Base-by-base conservation (phyloP, 2,329 filamentous ascomycete genomes). In the Thyridium curvatum region DNA sequence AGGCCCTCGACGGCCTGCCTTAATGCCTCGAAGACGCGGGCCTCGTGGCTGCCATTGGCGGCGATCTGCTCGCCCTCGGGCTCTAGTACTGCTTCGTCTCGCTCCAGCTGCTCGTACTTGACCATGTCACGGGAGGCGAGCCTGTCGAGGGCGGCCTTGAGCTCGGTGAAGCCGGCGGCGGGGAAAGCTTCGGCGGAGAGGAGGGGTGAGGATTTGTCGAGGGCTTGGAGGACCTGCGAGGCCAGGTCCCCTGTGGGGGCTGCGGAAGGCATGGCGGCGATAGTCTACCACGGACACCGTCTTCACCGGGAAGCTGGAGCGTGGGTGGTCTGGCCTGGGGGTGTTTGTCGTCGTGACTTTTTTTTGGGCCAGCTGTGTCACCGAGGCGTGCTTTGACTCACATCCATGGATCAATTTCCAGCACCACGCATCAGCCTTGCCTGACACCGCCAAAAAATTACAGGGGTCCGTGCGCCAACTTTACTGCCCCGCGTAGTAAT, bases 101-200 rank as follows among this genome's bases (percentile, higher is more conserved):
- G 72, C 50, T 96, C 89, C 44, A 88, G 74, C 34, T 86, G 84
- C 52, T 94, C 80, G 64, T 95, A 96, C 48, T 75, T 71, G 46
- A 97, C 72, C 88, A 96, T 96, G 37, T 81, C 82, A 52, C 91
- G 79, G 42, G 87, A 93, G 21, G 73, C 75, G 38, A 98, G 76
- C 50, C 89, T 79, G 66, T 97, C 93, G 47, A 97, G 74, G 21
- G 88, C 86, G 46, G 86, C 84, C 69, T 96, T 97, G 56, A 96
- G 68, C 43, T 79, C 75, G 44, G 74, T 69, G 53, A 82, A 84
- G 54, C 78, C 70, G 52, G 71, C 65, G 50, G 73, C 60, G 49
- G 85, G 79, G 67, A 90, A 90, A 54, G 73, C 72, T 53, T 86
- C 77, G 54, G 70, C 69, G 38, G 86, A 86, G 51, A 82, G 66